These are phyloP conservation scores for Huntiella abstrusa DNA, from an alignment of 2,329 filamentous ascomycete genomes.

Conservation along the genomic window DNA sequence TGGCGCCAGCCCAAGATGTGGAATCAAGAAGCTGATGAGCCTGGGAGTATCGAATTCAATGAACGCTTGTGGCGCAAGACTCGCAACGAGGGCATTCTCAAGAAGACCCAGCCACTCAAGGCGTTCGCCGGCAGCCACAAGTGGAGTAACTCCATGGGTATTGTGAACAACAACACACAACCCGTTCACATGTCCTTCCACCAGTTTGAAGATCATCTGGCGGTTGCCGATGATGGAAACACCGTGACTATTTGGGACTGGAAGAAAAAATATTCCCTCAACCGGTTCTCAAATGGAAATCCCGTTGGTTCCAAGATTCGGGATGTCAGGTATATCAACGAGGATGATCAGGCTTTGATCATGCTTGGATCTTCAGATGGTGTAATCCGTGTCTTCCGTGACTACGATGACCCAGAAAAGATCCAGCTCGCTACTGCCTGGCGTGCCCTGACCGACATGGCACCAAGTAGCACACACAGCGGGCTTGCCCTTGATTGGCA, in stretches of 20 bases:
- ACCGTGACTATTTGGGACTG: constrained; percentile 89
- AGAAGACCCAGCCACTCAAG: constrained; percentile 86
- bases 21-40: constrained; percentile 84
- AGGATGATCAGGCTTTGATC: constrained; percentile 86
- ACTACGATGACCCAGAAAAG: constrained; percentile 61
- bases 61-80: constrained; percentile 81
- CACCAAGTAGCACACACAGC: constrained; percentile 83
- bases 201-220: constrained; percentile 91
- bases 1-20: constrained; percentile 99
- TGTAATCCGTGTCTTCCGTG: constrained; percentile 78
- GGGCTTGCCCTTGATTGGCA: constrained; percentile 98
- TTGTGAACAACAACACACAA: constrained; percentile 78
- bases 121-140: constrained; percentile 65
- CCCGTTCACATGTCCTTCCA: constrained; percentile 90
- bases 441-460: constrained; percentile 80
- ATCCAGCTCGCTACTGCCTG: constrained; percentile 81
- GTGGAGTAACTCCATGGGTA: constrained; percentile 69
- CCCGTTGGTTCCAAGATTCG: constrained; percentile 80
- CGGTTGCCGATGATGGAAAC: constrained; percentile 83
- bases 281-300: constrained; percentile 86
- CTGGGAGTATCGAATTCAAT: constrained; percentile 91
- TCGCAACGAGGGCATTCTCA: constrained; percentile 80
- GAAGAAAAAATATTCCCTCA: constrained; percentile 55
- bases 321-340: constrained; percentile 93
- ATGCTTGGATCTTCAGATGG: constrained; percentile 94